Conservation (phyloP, 805 yeast genomes). For the Candida pini region DNA sequence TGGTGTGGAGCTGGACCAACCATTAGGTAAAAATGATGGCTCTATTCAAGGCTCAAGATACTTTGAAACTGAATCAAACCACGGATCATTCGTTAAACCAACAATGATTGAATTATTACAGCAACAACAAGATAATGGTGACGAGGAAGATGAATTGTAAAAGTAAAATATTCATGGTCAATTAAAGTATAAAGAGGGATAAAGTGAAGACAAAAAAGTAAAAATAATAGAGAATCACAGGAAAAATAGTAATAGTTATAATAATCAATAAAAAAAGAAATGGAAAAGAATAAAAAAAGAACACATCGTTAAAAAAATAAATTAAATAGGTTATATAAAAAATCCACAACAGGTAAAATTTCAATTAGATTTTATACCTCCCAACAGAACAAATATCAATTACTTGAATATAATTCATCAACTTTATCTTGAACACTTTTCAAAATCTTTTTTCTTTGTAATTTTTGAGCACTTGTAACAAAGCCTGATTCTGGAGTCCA, state of each 20-base stretch:
- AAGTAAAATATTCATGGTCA: constrained; percentile 11
- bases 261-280: not conserved
- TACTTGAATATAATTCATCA: constrained; percentile 50
- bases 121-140: constrained; percentile 51
- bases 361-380: too few relatives aligned
- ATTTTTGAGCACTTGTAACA: constrained; percentile 92
- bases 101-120: constrained; percentile 56
- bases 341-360: too few relatives aligned
- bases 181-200: not conserved
- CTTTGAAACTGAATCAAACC: constrained; percentile 48
- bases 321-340: too few relatives aligned
- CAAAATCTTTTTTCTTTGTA: constrained; percentile 88
- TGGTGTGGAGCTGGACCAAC: constrained; percentile 81
- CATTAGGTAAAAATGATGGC: constrained; percentile 86
- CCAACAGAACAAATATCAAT: constrained; percentile 5
- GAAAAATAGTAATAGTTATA: not conserved
- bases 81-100: constrained; percentile 81
- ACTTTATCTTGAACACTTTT: constrained; percentile 62
- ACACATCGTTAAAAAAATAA: not conserved
- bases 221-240: constrained; percentile 1
- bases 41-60: constrained; percentile 52
- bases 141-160: constrained; percentile 46
- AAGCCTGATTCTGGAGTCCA: constrained; percentile 97
- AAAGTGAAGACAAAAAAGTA: not conserved
- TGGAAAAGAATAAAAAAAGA: not conserved